phyloP scores from a whole-genome alignment of 345 rosid species.

The Citrus sinensis region DVS_A1.0 CM039161.1:5645501-5646000 shows the following conservation, averaged over 20 bases:
- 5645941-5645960: constrained; percentile 26
- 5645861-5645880: constrained; percentile 76
- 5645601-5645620: constrained; percentile 53
- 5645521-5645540: background rate
- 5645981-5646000: constrained; percentile 26
- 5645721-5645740: constrained; percentile 41
- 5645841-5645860: constrained; percentile 51
- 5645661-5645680: constrained; percentile 64
- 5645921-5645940: constrained; percentile 30
- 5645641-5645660: constrained; percentile 51
- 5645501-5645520: background rate
- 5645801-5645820: constrained; percentile 76
- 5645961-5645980: constrained; percentile 23
- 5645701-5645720: constrained; percentile 80
- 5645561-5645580: constrained; percentile 4
- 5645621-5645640: constrained; percentile 66
- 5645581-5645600: constrained; percentile 15
- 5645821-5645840: constrained; percentile 43
- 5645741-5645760: constrained; percentile 36
- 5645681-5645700: constrained; percentile 82
- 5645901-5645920: constrained; percentile 46
- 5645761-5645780: constrained; percentile 35
- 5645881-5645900: constrained; percentile 57
- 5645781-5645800: constrained; percentile 47
- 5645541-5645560: background rate